Base-by-base conservation (phyloP, 1,284 basidiomycete genomes). In the Ceratobasidium papillatum region DNA sequence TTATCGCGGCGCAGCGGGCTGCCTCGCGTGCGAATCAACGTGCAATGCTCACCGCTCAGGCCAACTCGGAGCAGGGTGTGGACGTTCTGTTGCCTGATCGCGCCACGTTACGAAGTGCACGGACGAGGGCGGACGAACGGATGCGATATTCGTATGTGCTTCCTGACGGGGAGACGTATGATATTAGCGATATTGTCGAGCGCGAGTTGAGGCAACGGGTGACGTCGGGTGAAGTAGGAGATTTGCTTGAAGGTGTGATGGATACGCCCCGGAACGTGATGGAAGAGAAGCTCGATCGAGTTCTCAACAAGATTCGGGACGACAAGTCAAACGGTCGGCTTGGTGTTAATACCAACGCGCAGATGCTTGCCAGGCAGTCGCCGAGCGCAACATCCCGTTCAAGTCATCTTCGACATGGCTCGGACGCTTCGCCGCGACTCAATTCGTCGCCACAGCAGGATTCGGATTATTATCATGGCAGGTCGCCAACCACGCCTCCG, bases 121-220 rank as follows among this genome's bases (percentile, higher is more conserved):
- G 93, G 7, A 62, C 73, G 25, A 89, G 92, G 25, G 81, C 84
- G 5, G 88, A 88, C 52, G 91, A 93, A 78, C 86, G 86, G 68
- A 91, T 95, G 84, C 89, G 95, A 0, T 98, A 98, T 80, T 97
- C 95, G 34, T 98, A 95, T 80, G 90, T 98, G 52, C 91, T 94
- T 76, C 87, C 89, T 0, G 93, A 93, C 76, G 94, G 95, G 9
- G 93, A 94, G 82, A 92, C 91, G 2, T 92, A 91, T 78, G 96
- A 98, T 81, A 95, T 98, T 80, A 96, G 93, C 79, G 91, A 95
- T 76, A 92, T 98, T 74, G 88, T 98, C 45, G 94, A 96, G 80
- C 90, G 93, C 80, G 96, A 96, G 79, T 91, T 91, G 86, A 85
- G 87, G 17, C 19, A 38, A 17, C 66, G 66, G 8, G 32, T 38